Base-by-base conservation (phyloP, 352 stramenopile species). In the Phytophthora foliorum region DNA sequence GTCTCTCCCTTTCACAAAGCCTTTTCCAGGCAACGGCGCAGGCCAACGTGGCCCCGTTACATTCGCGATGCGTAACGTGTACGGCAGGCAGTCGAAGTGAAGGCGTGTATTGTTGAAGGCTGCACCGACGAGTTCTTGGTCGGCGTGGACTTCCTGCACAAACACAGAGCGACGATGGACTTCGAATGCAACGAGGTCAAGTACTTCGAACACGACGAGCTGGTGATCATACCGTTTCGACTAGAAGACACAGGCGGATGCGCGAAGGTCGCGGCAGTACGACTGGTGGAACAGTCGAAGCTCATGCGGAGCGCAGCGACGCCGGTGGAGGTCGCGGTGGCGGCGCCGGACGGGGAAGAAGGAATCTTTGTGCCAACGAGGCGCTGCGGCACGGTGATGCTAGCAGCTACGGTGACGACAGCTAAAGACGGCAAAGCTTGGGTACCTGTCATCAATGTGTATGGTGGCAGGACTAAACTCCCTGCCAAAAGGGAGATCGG, bases 371-470 rank as follows among this genome's bases (percentile, higher is more conserved):
- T 55, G 29, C 48, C 48, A 5, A 53, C 4, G 14, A 53, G 4
- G 13, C 6, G n/a, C 1, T 25, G 10, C 4, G 50, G 50, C 6
- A 19, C 48, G 7, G 6, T 67, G n/a, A 31, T 75, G 38, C 17
- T 67, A 22, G 31, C 48, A 7, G 39, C 62, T 6, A 70, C 61
- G 1, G 54, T 75, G 21, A 53, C 51, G 11, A 60, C 57, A 0
- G 32, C 14, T 0, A 6, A 27, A 3, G 25, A 57, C 13, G 36
- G 57, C 1, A 41, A 53, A 6, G 27, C 48, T 2, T 54, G 27
- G 55, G 56, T 71, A 0, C 67, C 67, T 5, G 45, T 53, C 2
- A 38, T 75, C 19, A 75, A 68, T 11, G 16, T 53, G 5, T 6
- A 32, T 1, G 56, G 56, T 6, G 39, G 44, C 14, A 9, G 13